These are phyloP conservation scores for Coprinopsis strossmayeri DNA, from an alignment of 768 basidiomycete genomes.

Conservation along the genomic window DNA sequence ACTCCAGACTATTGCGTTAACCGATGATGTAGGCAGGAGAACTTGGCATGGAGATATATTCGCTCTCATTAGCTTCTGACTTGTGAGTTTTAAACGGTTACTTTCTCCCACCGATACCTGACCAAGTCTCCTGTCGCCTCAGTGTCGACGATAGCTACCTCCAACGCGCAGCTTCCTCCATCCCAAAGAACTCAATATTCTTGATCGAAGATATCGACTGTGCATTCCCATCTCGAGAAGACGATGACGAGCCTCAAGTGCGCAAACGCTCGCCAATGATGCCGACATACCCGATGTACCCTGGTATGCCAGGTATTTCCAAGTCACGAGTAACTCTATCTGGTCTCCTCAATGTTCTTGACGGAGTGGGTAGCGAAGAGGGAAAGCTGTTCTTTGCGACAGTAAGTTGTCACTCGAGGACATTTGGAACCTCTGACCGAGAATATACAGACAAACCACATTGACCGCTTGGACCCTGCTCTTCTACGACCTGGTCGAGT, in stretches of 20 bases:
- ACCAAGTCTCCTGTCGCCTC: constrained; percentile 4
- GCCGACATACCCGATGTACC: too few relatives aligned
- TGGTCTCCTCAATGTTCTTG: constrained; percentile 51
- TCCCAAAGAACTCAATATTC: constrained; percentile 48
- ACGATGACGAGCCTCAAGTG: constrained; percentile 33
- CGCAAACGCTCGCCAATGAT: too few relatives aligned
- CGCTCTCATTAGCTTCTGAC: constrained; percentile 41
- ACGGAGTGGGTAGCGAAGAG: constrained; percentile 56
- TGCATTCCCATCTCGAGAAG: constrained; percentile 29
- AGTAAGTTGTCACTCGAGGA: constrained; percentile 17
- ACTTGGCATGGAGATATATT: constrained; percentile 77
- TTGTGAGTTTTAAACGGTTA: constrained; percentile 26
- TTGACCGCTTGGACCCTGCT: constrained; percentile 47
- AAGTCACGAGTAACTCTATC: constrained; percentile 41
- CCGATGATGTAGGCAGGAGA: constrained; percentile 33
- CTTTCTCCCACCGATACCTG: not conserved
- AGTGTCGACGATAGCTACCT: constrained; percentile 47
- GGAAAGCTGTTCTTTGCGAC: constrained; percentile 59
- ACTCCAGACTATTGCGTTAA: not conserved
- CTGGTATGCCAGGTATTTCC: too few relatives aligned
- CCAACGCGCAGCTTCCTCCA: constrained; percentile 34
- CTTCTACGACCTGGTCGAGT: constrained; percentile 53
- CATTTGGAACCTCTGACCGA: not conserved
- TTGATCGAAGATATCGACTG: constrained; percentile 60
- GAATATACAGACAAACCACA: constrained; percentile 39